Base-by-base conservation (phyloP, 2,329 filamentous ascomycete genomes). In the Diaporthe longicolla region DNA sequence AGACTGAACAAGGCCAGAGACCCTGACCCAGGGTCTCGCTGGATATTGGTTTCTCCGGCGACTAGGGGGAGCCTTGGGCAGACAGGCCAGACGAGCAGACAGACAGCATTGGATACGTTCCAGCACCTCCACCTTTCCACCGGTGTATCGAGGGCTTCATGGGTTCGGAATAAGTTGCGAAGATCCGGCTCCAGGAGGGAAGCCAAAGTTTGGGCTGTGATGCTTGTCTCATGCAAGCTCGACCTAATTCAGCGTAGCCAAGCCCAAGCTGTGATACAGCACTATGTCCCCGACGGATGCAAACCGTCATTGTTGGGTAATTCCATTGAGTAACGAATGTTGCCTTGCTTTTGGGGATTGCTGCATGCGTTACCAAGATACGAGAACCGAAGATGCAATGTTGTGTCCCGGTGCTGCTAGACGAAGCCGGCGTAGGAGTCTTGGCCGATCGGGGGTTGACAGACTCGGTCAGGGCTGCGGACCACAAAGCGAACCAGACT, bases 191-290 rank as follows among this genome's bases (percentile, higher is more conserved):
- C 63, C 45, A n/a, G 29, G 29, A 66, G 21, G 21, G 63, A 68
- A 24, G 63, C 29, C 48, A 26, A 54, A 37, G 40, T 50, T 54
- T 50, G 63, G 63, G 63, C 63, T 68, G 63, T n/a, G 29, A 68
- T 68, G 63, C 63, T 40, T 52, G 63, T 68, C 63, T 68, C 63
- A 68, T 68, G 63, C 63, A 68, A 54, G 63, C 13, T 68, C n/a
- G 15, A 68, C 63, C 63, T 32, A 54, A 54, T 68, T 32, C 32
- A 68, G 63, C 32, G 63, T 68, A 68, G 63, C 63, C 63, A 68
- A 68, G 63, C 32, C 48, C 21, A 54, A 54, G 37, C 63, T 21
- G 63, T 68, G 63, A 68, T 68, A 68, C 63, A 68, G 32, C 48
- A 68, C 32, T 26, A 26, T 54, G 45, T 68, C 48, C 63, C 63